Base-by-base conservation (phyloP, 2,329 filamentous ascomycete genomes). In the Alternaria viburni region DNA sequence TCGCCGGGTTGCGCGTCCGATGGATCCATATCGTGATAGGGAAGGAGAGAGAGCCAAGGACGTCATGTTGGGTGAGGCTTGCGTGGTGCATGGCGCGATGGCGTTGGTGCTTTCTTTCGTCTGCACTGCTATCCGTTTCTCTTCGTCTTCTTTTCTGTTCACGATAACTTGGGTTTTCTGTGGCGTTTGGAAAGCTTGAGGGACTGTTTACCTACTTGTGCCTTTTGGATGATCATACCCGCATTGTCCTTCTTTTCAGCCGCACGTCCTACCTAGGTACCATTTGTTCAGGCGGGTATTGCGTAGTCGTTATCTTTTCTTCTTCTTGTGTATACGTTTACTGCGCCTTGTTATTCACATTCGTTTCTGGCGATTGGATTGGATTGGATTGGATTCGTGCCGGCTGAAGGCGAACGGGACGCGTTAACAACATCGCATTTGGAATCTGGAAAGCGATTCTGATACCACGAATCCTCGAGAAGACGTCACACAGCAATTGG, bases 51-150 rank as follows among this genome's bases (percentile, higher is more conserved):
- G 21, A 55, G 41, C 45, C 58, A 36, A 47, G 51, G 54, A 57
- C 58, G 58, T 60, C 58, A 60, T 60, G 58, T 25, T 54, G 50
- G 57, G 23, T 25, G 44, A 55, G 43, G 30, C 52, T 44, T 60
- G 51, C 57, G 36, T 23, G 51, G n/a, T 47, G 57, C 41, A 28
- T 41, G 50, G 44, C 49, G 17, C 28, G 50, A 54, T 41, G 52
- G 52, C 32, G 11, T 54, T 54, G 19, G 13, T 28, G 36, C 5
- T 54, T 10, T 52, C 49, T 25, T 23, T 12, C 28, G 6, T 52
- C 28, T 17, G 0, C 7, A 6, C 9, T 51, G 15, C 15, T 11
- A 1, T 36, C 9, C 13, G 19, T 25, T 52, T 15, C 26, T 11
- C 15, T 4, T 52, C 13, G 49, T 36, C 13, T 17, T 11, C 30